phyloP scores from a whole-genome alignment of 257 asterid genomes.

The Solanum etuberosum region DNA sequence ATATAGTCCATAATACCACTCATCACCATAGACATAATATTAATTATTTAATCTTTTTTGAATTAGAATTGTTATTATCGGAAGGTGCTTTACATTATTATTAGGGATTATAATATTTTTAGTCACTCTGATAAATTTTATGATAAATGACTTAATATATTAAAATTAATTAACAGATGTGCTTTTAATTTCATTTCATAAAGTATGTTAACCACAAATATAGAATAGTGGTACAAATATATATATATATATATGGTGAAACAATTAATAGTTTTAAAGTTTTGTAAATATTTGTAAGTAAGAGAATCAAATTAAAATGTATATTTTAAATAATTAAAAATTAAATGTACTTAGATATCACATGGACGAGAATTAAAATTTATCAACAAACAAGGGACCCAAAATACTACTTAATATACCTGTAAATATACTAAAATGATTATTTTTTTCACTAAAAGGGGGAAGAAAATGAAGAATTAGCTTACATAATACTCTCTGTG shows the following conservation, averaged over 20 bases:
- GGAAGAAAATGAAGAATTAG: neutral
- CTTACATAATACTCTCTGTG: neutral
- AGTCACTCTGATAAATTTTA: neutral
- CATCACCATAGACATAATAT: too few relatives aligned
- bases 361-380: neutral
- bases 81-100: neutral
- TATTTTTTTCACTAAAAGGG: neutral
- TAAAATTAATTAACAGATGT: too few relatives aligned
- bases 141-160: neutral
- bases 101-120: neutral
- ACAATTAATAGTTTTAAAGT: too few relatives aligned
- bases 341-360: too few relatives aligned
- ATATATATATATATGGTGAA: too few relatives aligned
- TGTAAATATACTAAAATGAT: neutral
- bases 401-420: neutral
- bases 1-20: too few relatives aligned
- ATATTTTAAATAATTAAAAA: too few relatives aligned
- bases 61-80: neutral
- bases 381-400: neutral
- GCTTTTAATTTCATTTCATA: neutral
- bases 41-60: neutral
- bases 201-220: neutral
- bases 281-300: too few relatives aligned
- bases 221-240: too few relatives aligned
- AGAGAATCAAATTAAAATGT: too few relatives aligned